A percentile compares a stretch with the other conserved stretches of the same genome.
Conservation (phyloP, 2,329 filamentous ascomycete genomes). For the Nemania sp. region DNA sequence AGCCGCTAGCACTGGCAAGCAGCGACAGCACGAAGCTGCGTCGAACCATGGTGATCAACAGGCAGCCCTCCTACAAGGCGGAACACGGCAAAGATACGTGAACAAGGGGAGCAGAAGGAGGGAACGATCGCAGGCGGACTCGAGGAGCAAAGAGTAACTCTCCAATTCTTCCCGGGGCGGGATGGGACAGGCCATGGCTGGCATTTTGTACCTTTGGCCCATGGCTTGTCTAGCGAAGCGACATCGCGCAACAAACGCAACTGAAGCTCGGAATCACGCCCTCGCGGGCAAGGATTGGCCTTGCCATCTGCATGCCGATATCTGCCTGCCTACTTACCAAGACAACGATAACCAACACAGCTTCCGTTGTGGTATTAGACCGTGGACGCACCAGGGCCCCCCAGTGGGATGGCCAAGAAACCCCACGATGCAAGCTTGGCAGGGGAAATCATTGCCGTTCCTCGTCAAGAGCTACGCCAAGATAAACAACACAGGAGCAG, state of each 20-base stretch:
- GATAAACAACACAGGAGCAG: constrained; percentile 10
- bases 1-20: constrained; percentile 33
- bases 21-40: constrained; percentile 34
- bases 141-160: constrained; percentile 7
- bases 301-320: not conserved
- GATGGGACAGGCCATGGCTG: constrained; percentile 14
- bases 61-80: constrained; percentile 9
- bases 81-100: constrained; percentile 19
- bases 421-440: constrained; percentile 28
- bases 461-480: constrained; percentile 8
- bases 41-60: constrained; percentile 37
- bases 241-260: constrained; percentile 20
- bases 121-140: constrained; percentile 8
- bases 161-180: not conserved
- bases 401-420: constrained; percentile 23
- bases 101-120: constrained; percentile 4
- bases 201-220: constrained; percentile 19
- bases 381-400: constrained; percentile 6
- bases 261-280: constrained; percentile 24
- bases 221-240: not conserved
- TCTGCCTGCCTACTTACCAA: not conserved
- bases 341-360: constrained; percentile 20
- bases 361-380: constrained; percentile 28
- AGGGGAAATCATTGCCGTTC: constrained; percentile 19
- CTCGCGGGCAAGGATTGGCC: constrained; percentile 7